Evolutionary conservation across 1,284 basidiomycete species (phyloP).

Genomic region (Ceratobasidium sp.): DNA sequence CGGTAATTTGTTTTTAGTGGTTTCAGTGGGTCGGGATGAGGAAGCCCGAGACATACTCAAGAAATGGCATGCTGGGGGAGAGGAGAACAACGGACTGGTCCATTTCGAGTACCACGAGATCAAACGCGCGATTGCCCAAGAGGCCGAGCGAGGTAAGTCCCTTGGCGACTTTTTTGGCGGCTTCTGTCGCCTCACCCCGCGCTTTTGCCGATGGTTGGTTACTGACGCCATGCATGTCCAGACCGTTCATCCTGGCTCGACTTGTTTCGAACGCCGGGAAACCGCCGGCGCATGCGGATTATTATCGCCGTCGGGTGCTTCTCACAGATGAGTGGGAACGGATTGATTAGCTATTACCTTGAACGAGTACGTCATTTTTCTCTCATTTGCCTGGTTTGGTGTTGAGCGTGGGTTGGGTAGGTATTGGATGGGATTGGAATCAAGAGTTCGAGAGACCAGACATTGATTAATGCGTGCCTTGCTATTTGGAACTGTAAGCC

Average conservation of each 20-base stretch:
- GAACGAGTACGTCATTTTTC: slow-evolving; percentile 7
- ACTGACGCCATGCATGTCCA: too few relatives aligned
- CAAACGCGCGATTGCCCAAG: slow-evolving; percentile 50
- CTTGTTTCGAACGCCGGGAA: slow-evolving; percentile 49
- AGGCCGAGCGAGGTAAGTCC: slow-evolving; percentile 45
- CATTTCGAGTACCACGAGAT: slow-evolving; percentile 53
- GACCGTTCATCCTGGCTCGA: slow-evolving; percentile 42
- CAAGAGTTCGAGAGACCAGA: slow-evolving; percentile 28
- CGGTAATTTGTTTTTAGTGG: slow-evolving; percentile 51
- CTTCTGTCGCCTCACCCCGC: background rate
- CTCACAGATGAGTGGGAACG: slow-evolving; percentile 47
- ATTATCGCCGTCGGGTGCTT: slow-evolving; percentile 57
- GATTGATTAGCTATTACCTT: slow-evolving; percentile 62
- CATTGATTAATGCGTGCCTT: slow-evolving; percentile 38
- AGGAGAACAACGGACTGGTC: slow-evolving; percentile 50
- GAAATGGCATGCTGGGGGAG: slow-evolving; percentile 43
- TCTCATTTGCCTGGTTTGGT: background rate
- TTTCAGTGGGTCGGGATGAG: slow-evolving; percentile 42
- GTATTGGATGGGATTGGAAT: slow-evolving; percentile 34
- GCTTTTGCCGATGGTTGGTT: too few relatives aligned
- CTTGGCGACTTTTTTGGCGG: background rate
- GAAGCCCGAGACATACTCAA: slow-evolving; percentile 42
- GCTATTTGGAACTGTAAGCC: slow-evolving; percentile 26
- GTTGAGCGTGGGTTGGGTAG: background rate
- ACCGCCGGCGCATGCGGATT: slow-evolving; percentile 48